Evolutionary conservation across 768 basidiomycete species (phyloP).

Genomic region (Boletus tylopilopsis): DNA sequence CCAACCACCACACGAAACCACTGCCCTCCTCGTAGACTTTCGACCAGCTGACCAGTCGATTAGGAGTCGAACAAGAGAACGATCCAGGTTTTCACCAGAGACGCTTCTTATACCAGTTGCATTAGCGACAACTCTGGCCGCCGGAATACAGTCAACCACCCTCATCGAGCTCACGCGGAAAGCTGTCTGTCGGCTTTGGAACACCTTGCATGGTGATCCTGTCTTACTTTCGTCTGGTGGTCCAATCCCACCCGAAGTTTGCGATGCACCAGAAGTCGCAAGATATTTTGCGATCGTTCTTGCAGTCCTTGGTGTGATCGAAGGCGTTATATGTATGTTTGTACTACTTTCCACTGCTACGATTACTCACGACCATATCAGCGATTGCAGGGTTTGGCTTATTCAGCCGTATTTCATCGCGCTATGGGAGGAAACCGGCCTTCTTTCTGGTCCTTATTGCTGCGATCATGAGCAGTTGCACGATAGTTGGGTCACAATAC

Average conservation of each 20-base stretch:
- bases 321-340: slow-evolving; percentile 22
- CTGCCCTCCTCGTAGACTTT: slow-evolving; percentile 8
- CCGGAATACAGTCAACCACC: slow-evolving; percentile 23
- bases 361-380: slow-evolving; percentile 7
- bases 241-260: slow-evolving; percentile 11
- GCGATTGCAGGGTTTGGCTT: slow-evolving; percentile 23
- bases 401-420: slow-evolving; percentile 23
- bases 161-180: slow-evolving; percentile 23
- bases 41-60: neutral
- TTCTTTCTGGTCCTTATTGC: slow-evolving; percentile 10
- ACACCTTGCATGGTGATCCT: slow-evolving; percentile 6
- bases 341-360: neutral
- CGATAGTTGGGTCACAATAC: slow-evolving; percentile 17
- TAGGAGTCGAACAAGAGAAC: neutral
- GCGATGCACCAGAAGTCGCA: slow-evolving; percentile 20
- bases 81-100: slow-evolving; percentile 8
- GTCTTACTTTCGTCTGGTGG: slow-evolving; percentile 6
- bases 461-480: slow-evolving; percentile 8
- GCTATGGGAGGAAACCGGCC: slow-evolving; percentile 24
- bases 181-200: slow-evolving; percentile 27
- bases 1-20: slow-evolving; percentile 6
- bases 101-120: slow-evolving; percentile 27
- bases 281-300: slow-evolving; percentile 20
- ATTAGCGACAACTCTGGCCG: slow-evolving; percentile 21
- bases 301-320: slow-evolving; percentile 11